Base-by-base conservation (phyloP, 2,329 filamentous ascomycete species). In the Calonectria honghensis region DNA sequence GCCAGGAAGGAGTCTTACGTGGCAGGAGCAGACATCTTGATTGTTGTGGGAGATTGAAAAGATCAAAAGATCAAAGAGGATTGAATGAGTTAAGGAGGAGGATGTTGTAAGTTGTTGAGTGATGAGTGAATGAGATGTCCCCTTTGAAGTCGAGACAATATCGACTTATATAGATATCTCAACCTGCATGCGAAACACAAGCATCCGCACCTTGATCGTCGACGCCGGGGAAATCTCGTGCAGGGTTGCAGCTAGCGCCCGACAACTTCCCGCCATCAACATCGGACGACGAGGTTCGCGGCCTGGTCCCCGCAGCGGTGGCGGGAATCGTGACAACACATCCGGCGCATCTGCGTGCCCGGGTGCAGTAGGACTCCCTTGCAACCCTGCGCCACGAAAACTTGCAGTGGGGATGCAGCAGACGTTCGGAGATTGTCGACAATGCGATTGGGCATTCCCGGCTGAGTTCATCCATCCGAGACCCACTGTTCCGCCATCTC, bases 181-280 rank as follows among this genome's bases (percentile, higher is more conserved):
- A 10, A 20, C 18, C 27, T n/a, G 31, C 27, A 57, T 35, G n/a
- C 18, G 20, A 48, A 24, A n/a, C 45, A 48, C 24, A 48, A 24
- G 18, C 45, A 48, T 48, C n/a, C 51, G 51, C 4, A 35, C 20
- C 31, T 59, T 37, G 52, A 59, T 59, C 31, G 52, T 59, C 31
- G 18, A 59, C 52, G 31, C 52, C 52, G 52, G 52, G 52, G 52
- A 59, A 59, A 59, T 37, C 31, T 59, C 31, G 52, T 59, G 31
- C 52, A 59, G 52, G 52, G 31, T 37, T 24, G 16, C 52, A 24
- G 18, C 18, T 37, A 37, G 52, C 52, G 31, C 52, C 52, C 52
- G 52, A 37, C 52, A 59, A 35, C 18, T 37, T 59, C 31, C 52
- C 31, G 52, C 18, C 52, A 10, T 1, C 27, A n/a, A 57, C 52